Conservation (phyloP, 805 yeast species). For the Wickerhamia fluorescens region DNA sequence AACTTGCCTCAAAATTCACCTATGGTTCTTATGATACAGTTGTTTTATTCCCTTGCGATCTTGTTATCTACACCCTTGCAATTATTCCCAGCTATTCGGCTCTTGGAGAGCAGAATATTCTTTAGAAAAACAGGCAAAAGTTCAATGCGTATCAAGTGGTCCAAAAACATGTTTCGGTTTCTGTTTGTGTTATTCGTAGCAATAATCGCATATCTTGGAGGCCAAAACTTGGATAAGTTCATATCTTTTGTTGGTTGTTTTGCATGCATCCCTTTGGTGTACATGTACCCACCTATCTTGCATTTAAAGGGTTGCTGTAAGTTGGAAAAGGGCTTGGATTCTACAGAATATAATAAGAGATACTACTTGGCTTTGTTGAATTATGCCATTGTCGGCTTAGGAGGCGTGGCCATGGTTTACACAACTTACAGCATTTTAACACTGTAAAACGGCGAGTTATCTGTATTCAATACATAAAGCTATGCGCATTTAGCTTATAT, state of each 20-base stretch:
- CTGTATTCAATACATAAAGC: no score
- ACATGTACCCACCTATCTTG: slow-evolving; percentile 77
- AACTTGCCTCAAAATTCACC: slow-evolving; percentile 66
- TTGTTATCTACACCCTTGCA: slow-evolving; percentile 77
- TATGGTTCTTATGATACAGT: slow-evolving; percentile 56
- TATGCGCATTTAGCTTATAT: neutral
- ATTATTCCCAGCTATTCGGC: slow-evolving; percentile 69
- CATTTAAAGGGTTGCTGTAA: slow-evolving; percentile 50
- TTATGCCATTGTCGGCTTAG: slow-evolving; percentile 43
- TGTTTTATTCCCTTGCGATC: slow-evolving; percentile 69
- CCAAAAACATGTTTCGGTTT: slow-evolving; percentile 53
- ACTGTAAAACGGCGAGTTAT: no score
- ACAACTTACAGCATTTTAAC: slow-evolving; percentile 54
- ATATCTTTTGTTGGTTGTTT: slow-evolving; percentile 79
- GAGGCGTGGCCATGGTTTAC: slow-evolving; percentile 56
- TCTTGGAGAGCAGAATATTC: slow-evolving; percentile 59
- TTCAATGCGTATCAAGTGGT: slow-evolving; percentile 52
- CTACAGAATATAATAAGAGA: slow-evolving; percentile 21
- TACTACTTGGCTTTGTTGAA: slow-evolving; percentile 39
- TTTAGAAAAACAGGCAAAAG: slow-evolving; percentile 47
- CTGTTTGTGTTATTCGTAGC: slow-evolving; percentile 49
- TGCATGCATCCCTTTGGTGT: slow-evolving; percentile 80
- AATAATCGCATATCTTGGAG: slow-evolving; percentile 57
- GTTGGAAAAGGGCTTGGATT: slow-evolving; percentile 9
- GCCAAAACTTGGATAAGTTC: slow-evolving; percentile 61